These are phyloP conservation scores for Floccularia luteovirens DNA, from an alignment of 768 basidiomycete genomes.

Conservation along the genomic window DNA sequence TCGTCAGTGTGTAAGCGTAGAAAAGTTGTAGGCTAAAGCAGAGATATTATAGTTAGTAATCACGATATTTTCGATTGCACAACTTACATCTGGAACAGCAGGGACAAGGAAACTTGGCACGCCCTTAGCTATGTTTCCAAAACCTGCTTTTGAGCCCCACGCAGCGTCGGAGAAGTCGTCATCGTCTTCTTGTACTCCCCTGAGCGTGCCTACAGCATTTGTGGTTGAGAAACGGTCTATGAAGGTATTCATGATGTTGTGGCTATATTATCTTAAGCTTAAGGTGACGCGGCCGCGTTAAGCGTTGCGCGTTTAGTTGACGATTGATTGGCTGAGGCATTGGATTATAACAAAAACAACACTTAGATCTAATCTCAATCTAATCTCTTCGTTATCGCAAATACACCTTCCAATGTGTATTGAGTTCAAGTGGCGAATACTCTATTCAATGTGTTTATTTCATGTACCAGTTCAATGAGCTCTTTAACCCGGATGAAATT, in stretches of 20 bases:
- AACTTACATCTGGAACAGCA: slow-evolving; percentile 66
- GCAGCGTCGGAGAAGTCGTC: slow-evolving; percentile 57
- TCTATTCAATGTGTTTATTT: too few species aligned
- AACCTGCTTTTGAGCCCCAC: slow-evolving; percentile 84
- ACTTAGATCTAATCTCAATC: too few species aligned
- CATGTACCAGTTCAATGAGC: too few species aligned
- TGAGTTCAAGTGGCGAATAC: too few species aligned
- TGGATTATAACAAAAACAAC: too few species aligned
- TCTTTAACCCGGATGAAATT: too few species aligned
- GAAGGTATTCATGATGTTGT: slow-evolving; percentile 62
- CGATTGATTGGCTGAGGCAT: slow-evolving; percentile 28
- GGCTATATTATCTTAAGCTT: slow-evolving; percentile 7
- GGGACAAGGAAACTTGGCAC: slow-evolving; percentile 70
- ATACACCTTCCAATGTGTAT: too few species aligned
- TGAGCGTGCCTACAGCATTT: slow-evolving; percentile 38
- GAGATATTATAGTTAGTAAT: slow-evolving; percentile 4
- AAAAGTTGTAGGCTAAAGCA: slow-evolving; percentile 76
- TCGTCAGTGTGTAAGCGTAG: slow-evolving; percentile 93
- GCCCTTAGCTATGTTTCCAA: slow-evolving; percentile 66
- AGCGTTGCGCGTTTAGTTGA: slow-evolving; percentile 27
- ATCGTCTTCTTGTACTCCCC: slow-evolving; percentile 48
- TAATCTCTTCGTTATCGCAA: too few species aligned
- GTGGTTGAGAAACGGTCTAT: slow-evolving; percentile 60
- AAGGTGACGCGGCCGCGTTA: slow-evolving; percentile 41
- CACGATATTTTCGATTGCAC: neutral